Evolutionary conservation across 768 basidiomycete genomes (phyloP).

Genomic region (Leucosporidium yakuticum): DNA sequence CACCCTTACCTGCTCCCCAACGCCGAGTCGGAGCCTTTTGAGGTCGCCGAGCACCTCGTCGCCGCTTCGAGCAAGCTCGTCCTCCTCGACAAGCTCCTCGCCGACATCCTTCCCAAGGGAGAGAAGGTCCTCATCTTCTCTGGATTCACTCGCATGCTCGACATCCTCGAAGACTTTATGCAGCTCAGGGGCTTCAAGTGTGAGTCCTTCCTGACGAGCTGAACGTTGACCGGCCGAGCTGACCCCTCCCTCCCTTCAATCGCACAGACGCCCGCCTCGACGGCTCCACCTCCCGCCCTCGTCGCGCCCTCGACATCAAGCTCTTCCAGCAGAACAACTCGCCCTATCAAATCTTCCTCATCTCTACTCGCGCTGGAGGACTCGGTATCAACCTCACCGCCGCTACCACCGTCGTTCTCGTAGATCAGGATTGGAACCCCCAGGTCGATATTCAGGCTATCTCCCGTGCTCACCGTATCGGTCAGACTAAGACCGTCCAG

Average conservation of each 20-base stretch:
- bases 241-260: not conserved
- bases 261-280: constrained; percentile 20
- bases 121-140: constrained; percentile 66
- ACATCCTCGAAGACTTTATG: constrained; percentile 64
- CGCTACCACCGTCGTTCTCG: constrained; percentile 46
- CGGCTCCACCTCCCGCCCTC: constrained; percentile 49
- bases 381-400: constrained; percentile 67
- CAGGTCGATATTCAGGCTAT: constrained; percentile 46
- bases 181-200: constrained; percentile 55
- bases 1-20: constrained; percentile 56
- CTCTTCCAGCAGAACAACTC: constrained; percentile 60
- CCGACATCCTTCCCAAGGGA: constrained; percentile 55
- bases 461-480: constrained; percentile 45
- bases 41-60: constrained; percentile 55
- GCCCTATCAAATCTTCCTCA: constrained; percentile 70
- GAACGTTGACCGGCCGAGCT: not conserved
- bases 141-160: constrained; percentile 57
- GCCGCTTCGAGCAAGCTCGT: constrained; percentile 56
- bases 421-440: constrained; percentile 40
- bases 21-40: constrained; percentile 52
- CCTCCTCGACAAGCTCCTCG: constrained; percentile 57
- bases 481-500: constrained; percentile 63
- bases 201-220: constrained; percentile 57
- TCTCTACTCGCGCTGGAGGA: constrained; percentile 79
- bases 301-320: constrained; percentile 56